These are phyloP conservation scores for Lodderomyces jiufengensis DNA, from an alignment of 1,139 yeast genomes.

Conservation along the genomic window DNA sequence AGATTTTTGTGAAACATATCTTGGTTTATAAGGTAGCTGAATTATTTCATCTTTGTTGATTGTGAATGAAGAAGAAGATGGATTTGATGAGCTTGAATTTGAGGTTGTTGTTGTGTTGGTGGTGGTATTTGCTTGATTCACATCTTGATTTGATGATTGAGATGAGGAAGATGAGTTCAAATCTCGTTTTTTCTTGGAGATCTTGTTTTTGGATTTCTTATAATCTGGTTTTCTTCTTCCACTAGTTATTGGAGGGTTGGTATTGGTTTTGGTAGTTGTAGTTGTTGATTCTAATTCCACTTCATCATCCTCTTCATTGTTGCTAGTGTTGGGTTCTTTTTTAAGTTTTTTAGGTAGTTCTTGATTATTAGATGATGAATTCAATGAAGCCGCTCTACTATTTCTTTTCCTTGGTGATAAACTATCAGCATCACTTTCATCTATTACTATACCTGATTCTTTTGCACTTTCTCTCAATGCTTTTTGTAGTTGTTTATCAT, in stretches of 20 bases:
- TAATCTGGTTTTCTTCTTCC: slow-evolving; percentile 8
- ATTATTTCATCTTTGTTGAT: slow-evolving; percentile 38
- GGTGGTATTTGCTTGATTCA: slow-evolving; percentile 3
- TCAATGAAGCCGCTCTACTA: slow-evolving; percentile 3
- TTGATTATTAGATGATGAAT: background rate
- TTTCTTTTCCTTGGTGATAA: slow-evolving; percentile 4
- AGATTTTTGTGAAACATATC: slow-evolving; percentile 72
- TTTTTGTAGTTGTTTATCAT: slow-evolving; percentile 64
- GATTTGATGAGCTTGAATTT: slow-evolving; percentile 2
- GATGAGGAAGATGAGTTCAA: slow-evolving; percentile 4
- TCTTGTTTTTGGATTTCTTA: slow-evolving; percentile 10
- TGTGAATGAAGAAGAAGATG: slow-evolving; percentile 2
- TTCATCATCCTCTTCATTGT: slow-evolving; percentile 6
- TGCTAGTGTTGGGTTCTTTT: background rate
- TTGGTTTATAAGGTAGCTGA: slow-evolving; percentile 74
- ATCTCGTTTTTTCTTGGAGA: background rate
- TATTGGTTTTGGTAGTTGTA: slow-evolving; percentile 16
- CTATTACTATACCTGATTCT: slow-evolving; percentile 20
- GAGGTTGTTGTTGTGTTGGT: slow-evolving; percentile 1
- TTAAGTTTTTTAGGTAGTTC: background rate
- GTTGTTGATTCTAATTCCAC: slow-evolving; percentile 5
- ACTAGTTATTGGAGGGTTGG: background rate
- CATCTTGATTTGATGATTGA: background rate
- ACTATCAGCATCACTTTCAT: slow-evolving; percentile 6
- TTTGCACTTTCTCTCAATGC: slow-evolving; percentile 71